A percentile compares a stretch with the other conserved stretches of the same genome.
Conservation (phyloP, 495 filamentous ascomycete genomes). For the Amniculicola lignicola region DNA sequence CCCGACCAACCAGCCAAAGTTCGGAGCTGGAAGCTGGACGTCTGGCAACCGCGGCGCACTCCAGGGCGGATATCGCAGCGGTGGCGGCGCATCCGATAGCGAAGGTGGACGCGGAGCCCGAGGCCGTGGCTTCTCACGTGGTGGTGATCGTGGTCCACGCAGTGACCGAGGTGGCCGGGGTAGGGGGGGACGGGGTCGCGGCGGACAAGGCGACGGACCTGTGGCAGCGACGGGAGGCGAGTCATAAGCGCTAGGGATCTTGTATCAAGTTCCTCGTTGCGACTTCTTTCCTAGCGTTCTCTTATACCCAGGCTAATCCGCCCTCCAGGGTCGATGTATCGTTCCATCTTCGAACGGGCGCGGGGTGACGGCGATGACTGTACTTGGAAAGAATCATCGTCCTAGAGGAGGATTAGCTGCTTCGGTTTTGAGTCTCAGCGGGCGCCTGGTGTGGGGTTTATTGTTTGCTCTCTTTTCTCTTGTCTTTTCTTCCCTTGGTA, state of each 20-base stretch:
- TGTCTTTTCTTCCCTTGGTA: neutral
- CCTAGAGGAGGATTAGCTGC: too few relatives aligned
- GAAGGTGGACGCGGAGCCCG: conserved; percentile 67
- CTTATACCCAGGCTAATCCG: too few relatives aligned
- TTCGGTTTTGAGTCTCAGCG: too few relatives aligned
- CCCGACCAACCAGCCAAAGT: conserved; percentile 44
- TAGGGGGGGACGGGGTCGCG: conserved; percentile 27
- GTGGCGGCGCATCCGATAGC: conserved; percentile 69
- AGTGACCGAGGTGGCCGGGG: conserved; percentile 43
- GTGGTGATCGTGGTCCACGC: conserved; percentile 52
- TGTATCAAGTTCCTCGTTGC: too few relatives aligned
- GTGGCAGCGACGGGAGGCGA: conserved; percentile 33
- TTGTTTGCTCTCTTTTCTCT: neutral
- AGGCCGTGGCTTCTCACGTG: conserved; percentile 55
- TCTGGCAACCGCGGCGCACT: conserved; percentile 57
- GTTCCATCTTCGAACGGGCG: too few relatives aligned
- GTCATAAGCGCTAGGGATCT: conserved; percentile 25
- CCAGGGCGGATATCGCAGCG: conserved; percentile 46
- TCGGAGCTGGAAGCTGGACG: conserved; percentile 69
- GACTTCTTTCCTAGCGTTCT: too few relatives aligned
- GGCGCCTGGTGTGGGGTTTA: neutral
- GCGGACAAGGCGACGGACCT: conserved; percentile 33
- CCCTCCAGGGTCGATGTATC: too few relatives aligned
- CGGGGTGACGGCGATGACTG: too few relatives aligned
- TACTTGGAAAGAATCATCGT: too few relatives aligned